phyloP scores from a whole-genome alignment of 305 asterid genomes.

The Fraxinus dipetala region DNA sequence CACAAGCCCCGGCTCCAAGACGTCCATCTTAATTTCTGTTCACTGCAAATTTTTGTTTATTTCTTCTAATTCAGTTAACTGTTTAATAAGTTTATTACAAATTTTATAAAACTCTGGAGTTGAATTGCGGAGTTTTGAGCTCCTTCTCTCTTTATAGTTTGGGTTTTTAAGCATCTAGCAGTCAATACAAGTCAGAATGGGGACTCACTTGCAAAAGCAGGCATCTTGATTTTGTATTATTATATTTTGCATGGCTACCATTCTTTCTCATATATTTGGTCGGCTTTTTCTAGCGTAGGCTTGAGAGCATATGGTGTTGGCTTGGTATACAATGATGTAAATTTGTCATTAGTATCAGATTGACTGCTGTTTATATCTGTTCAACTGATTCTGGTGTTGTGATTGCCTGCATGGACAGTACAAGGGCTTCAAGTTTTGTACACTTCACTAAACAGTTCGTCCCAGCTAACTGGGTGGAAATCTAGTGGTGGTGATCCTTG shows the following conservation, averaged over 20 bases:
- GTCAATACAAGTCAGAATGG: constrained; percentile 4
- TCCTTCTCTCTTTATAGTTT: not conserved
- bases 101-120: not conserved
- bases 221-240: not conserved
- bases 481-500: constrained; percentile 92
- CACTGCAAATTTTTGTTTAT: too few species aligned
- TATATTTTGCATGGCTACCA: not conserved
- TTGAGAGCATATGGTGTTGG: constrained; percentile 22
- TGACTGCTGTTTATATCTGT: constrained; percentile 16
- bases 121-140: not conserved
- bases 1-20: too few species aligned
- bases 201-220: not conserved
- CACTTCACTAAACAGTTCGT: constrained; percentile 66
- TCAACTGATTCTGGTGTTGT: constrained; percentile 19
- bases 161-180: not conserved
- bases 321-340: constrained; percentile 13
- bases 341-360: constrained; percentile 1
- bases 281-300: constrained; percentile 11
- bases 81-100: too few species aligned
- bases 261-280: constrained; percentile 7
- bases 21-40: too few species aligned
- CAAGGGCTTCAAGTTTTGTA: constrained; percentile 82
- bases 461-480: constrained; percentile 80
- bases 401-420: constrained; percentile 48
- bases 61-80: too few species aligned